Base-by-base conservation (phyloP, 148 eudicot species). In the Camellia japonica region DNA sequence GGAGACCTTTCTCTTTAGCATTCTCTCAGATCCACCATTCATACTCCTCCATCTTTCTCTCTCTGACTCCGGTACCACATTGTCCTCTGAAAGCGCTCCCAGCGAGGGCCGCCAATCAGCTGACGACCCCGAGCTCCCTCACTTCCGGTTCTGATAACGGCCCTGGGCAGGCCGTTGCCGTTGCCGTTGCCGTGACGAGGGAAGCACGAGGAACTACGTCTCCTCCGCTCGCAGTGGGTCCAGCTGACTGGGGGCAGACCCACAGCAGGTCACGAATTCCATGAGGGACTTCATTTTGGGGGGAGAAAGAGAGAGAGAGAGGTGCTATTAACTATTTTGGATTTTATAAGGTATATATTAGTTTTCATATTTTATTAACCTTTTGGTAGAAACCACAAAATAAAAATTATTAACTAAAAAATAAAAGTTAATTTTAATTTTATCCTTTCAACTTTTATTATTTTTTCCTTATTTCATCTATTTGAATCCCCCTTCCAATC, bases 81-180 rank as follows among this genome's bases (percentile, higher is more conserved):
- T 68, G 44, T 79, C 82, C 73, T 84, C 86, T 4, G 86, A 71
- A 61, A 84, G 80, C 1, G 71, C 83, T 5, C 11, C 41, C 7
- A 84, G 82, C 55, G 73, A 67, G 20, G 87, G 87, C 47, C 78
- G 81, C 92, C 92, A 89, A 6, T 89, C 90, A 2, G 73, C 69
- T 51, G 82, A 1, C 2, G 73, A 0, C 30, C 30, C 47, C 52
- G 73, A 46, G 38, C 78, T 81, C 2, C 81, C 84, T 3, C 81
- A 78, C 19, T 46, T 43, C 69, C 42, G 67, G 38, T 12, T 19
- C 0, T 46, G 46, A 44, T 44, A 18, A 20, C 68, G 68, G 68
- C 71, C 79, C 2, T 49, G 9, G 7, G 9, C 6, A 5, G 3
- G 55, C 51, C 72, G 61, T 6, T 13, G 19, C 73, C 23, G 0